These are phyloP conservation scores for Zizania palustris DNA, from an alignment of 202 grass and related monocot genomes.

Conservation along the genomic window DNA sequence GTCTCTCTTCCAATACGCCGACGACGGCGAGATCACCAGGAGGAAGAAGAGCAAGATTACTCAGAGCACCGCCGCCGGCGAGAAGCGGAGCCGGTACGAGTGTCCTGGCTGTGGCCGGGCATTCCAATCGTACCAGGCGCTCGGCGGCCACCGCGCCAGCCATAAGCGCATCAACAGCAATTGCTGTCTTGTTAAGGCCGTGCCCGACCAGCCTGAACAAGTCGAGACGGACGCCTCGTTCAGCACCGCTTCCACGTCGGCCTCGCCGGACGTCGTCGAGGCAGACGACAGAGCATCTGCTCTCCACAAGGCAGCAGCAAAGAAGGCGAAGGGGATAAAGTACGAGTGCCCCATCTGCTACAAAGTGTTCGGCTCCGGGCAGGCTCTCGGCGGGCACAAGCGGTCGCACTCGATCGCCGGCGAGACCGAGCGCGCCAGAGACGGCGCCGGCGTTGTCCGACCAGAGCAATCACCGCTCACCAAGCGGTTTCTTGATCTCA, in stretches of 20 bases:
- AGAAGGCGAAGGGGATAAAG: not conserved
- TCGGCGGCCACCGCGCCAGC: conserved; percentile 61
- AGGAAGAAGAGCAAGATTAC: conserved; percentile 13
- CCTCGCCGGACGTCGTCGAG: not conserved
- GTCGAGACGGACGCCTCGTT: conserved; percentile 37
- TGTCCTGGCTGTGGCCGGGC: conserved; percentile 51
- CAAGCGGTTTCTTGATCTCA: conserved; percentile 51
- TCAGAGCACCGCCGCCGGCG: not conserved
- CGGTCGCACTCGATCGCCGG: conserved; percentile 62
- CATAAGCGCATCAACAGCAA: conserved; percentile 55
- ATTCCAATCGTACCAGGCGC: conserved; percentile 65
- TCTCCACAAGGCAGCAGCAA: too few relatives aligned
- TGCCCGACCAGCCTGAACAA: conserved; percentile 17
- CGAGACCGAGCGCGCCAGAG: conserved; percentile 1
- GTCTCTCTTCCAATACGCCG: not conserved
- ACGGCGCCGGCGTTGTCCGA: not conserved
- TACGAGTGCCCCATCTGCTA: conserved; percentile 76
- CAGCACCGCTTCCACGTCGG: conserved; percentile 1
- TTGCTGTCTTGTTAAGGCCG: conserved; percentile 24
- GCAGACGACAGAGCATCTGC: not conserved
- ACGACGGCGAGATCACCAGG: not conserved
- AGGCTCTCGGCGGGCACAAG: conserved; percentile 89
- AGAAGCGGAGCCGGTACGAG: conserved; percentile 42
- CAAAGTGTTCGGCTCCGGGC: conserved; percentile 69
- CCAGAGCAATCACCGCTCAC: conserved; percentile 4